phyloP scores from a whole-genome alignment of 768 basidiomycete genomes.

The Ramaria sp. region DNA sequence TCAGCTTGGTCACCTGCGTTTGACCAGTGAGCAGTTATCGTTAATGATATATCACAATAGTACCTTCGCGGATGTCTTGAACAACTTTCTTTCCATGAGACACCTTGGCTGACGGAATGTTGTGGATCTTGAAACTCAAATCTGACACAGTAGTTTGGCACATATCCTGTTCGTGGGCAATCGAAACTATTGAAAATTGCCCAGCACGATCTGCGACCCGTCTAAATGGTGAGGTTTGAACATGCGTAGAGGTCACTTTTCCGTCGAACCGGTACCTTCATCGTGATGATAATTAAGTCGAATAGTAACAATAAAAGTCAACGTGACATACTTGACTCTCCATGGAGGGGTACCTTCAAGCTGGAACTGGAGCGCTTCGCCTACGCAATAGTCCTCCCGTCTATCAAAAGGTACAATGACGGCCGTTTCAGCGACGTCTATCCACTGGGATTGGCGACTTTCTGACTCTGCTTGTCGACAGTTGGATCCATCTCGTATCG shows the following conservation, averaged over 20 bases:
- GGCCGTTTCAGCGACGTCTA: slow-evolving; percentile 95
- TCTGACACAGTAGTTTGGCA: slow-evolving; percentile 78
- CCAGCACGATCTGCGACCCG: slow-evolving; percentile 73
- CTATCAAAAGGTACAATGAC: slow-evolving; percentile 79
- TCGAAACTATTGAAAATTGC: slow-evolving; percentile 73
- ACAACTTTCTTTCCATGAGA: slow-evolving; percentile 71
- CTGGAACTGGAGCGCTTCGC: slow-evolving; percentile 83
- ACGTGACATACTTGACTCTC: slow-evolving; percentile 61
- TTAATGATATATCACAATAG: slow-evolving; percentile 10
- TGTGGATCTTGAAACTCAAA: slow-evolving; percentile 61
- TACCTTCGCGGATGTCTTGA: slow-evolving; percentile 87
- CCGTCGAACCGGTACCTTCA: slow-evolving; percentile 73
- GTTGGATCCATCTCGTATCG: slow-evolving; percentile 66
- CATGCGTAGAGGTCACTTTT: slow-evolving; percentile 60
- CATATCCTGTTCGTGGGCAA: slow-evolving; percentile 88
- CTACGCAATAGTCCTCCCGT: slow-evolving; percentile 76
- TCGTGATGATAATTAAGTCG: background rate
- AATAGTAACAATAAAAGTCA: background rate
- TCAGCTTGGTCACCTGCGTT: slow-evolving; percentile 78
- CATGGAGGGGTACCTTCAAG: slow-evolving; percentile 91
- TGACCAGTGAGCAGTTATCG: background rate
- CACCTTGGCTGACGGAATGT: slow-evolving; percentile 82
- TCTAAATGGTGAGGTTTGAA: slow-evolving; percentile 76
- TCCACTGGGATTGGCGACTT: slow-evolving; percentile 52
- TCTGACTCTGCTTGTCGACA: slow-evolving; percentile 70